Percentiles rank a stretch among this genome's conserved stretches.
Conservation (phyloP, 163 green algal species). For the Prototheca wickerhamii region DNA sequence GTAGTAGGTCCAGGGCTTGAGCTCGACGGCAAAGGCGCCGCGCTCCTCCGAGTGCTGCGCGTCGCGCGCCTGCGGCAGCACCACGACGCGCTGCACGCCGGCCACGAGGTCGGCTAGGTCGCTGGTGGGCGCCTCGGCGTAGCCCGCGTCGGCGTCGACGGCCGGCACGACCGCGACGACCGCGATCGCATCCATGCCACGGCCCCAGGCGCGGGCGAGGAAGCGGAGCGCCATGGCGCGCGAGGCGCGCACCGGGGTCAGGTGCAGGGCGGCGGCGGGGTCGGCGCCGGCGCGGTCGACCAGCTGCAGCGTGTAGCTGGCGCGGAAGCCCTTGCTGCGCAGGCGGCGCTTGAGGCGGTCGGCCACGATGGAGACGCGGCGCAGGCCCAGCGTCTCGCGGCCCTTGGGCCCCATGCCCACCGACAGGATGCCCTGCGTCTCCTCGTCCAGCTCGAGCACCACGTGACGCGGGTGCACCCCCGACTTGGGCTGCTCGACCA, state of each 20-base stretch:
- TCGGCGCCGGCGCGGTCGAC: constrained; percentile 21
- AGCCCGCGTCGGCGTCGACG: background rate
- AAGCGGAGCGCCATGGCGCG: constrained; percentile 77
- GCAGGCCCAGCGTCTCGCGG: background rate
- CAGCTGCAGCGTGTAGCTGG: constrained; percentile 50
- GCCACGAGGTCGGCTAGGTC: constrained; percentile 57
- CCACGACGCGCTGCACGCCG: constrained; percentile 35
- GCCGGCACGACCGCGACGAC: constrained; percentile 29
- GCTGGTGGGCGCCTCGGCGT: constrained; percentile 18
- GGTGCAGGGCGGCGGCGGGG: constrained; percentile 56
- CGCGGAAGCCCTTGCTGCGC: constrained; percentile 46
- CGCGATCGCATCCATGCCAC: constrained; percentile 44
- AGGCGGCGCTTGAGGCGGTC: constrained; percentile 46
- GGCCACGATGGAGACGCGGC: constrained; percentile 23
- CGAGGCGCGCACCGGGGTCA: constrained; percentile 77
- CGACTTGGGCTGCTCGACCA: constrained; percentile 11
- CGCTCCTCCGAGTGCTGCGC: background rate
- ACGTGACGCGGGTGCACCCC: constrained; percentile 37
- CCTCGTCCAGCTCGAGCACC: constrained; percentile 30
- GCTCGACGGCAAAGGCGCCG: constrained; percentile 17
- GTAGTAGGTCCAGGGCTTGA: constrained; percentile 13
- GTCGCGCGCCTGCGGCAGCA: background rate
- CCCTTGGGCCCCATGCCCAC: constrained; percentile 25
- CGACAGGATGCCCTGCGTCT: constrained; percentile 25
- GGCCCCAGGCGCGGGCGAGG: constrained; percentile 49